These are phyloP conservation scores for Aegle marmelos DNA, from an alignment of 345 rosid genomes.

Conservation along the genomic window DNA sequence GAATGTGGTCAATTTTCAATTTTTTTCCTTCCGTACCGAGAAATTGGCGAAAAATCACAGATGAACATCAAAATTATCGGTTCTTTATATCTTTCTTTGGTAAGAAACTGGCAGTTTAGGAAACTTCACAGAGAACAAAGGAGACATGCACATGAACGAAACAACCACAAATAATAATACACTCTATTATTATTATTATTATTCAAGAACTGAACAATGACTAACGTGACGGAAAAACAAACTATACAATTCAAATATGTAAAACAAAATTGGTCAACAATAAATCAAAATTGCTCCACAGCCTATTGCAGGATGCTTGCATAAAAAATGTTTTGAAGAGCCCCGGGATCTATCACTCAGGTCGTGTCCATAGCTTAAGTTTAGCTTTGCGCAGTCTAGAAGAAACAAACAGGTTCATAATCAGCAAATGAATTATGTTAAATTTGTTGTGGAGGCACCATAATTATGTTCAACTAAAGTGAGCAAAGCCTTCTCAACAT, in stretches of 20 bases:
- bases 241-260: too few species aligned
- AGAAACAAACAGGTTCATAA: background rate
- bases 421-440: background rate
- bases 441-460: constrained; percentile 6
- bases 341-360: background rate
- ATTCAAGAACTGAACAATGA: too few species aligned
- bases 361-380: background rate
- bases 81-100: too few species aligned
- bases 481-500: constrained; percentile 61
- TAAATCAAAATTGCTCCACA: background rate
- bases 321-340: background rate
- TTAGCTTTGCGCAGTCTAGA: background rate
- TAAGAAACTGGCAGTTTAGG: background rate
- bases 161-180: background rate
- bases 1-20: background rate
- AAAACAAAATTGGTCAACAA: background rate
- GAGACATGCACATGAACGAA: background rate
- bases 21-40: too few species aligned
- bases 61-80: too few species aligned
- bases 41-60: too few species aligned
- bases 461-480: constrained; percentile 42
- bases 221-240: too few species aligned
- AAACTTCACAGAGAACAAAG: too few species aligned
- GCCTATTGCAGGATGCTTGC: background rate
- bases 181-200: too few species aligned